A percentile compares a stretch with the other conserved stretches of the same genome.
These are phyloP conservation scores for Erodium chrysanthum DNA, from an alignment of 441 rosid genomes.

Conservation along the genomic window DNA sequence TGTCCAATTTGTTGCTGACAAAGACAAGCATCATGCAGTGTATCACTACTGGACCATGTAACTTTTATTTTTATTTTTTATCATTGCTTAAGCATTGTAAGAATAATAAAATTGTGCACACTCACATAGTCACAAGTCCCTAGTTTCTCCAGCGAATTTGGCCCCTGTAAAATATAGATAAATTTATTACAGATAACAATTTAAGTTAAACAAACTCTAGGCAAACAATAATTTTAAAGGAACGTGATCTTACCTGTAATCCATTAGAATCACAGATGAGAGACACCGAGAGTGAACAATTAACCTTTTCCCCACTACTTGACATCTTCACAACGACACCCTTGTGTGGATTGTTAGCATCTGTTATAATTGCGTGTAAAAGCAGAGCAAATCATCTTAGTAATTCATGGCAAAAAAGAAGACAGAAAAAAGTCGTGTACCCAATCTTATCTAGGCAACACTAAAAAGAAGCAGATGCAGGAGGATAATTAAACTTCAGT, in stretches of 20 bases:
- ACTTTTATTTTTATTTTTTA: neutral
- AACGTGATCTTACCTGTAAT: conserved; percentile 44
- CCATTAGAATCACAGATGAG: conserved; percentile 56
- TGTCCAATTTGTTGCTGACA: neutral
- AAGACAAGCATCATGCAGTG: neutral
- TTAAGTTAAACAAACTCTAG: conserved; percentile 17
- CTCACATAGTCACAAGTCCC: conserved; percentile 72
- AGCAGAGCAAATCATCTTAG: neutral
- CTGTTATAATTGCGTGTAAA: conserved; percentile 29
- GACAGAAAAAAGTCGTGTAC: neutral
- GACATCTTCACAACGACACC: conserved; percentile 76
- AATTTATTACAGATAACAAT: conserved; percentile 16
- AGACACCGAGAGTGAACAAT: conserved; percentile 79
- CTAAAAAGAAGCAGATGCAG: neutral
- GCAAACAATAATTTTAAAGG: conserved; percentile 15
- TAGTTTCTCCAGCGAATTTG: conserved; percentile 41
- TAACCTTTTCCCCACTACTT: conserved; percentile 24
- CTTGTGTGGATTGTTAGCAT: conserved; percentile 53
- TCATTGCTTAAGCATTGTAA: neutral
- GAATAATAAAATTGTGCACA: conserved; percentile 9
- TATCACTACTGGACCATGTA: neutral
- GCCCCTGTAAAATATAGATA: conserved; percentile 49
- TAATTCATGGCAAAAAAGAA: neutral
- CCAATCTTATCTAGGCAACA: neutral
- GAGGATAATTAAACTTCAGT: neutral